Conservation (phyloP, 2,329 filamentous ascomycete genomes). For the Ascochyta fabae region DNA sequence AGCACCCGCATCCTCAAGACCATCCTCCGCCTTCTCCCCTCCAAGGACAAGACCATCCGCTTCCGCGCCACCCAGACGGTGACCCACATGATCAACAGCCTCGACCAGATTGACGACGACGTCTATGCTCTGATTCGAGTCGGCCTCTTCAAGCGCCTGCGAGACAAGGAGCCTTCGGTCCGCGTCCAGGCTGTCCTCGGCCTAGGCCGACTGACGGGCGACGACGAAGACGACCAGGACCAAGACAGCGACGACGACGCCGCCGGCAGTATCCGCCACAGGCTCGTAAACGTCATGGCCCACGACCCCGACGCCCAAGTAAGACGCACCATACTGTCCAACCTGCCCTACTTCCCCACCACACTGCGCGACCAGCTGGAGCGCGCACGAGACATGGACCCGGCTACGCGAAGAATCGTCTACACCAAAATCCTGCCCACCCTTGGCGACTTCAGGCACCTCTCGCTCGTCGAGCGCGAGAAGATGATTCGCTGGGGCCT, state of each 20-base stretch:
- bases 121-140: conserved; percentile 83
- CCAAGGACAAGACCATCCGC: conserved; percentile 92
- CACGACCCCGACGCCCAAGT: conserved; percentile 96
- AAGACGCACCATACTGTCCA: conserved; percentile 82
- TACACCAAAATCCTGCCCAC: conserved; percentile 88
- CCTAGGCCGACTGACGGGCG: conserved; percentile 78
- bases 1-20: conserved; percentile 75
- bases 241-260: conserved; percentile 72
- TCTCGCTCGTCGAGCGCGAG: conserved; percentile 92
- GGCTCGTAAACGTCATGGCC: conserved; percentile 85
- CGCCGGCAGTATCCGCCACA: conserved; percentile 75
- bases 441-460: conserved; percentile 89
- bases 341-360: conserved; percentile 82
- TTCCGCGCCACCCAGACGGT: conserved; percentile 90
- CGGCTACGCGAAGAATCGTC: conserved; percentile 80
- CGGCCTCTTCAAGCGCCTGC: conserved; percentile 80
- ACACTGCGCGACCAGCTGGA: conserved; percentile 90
- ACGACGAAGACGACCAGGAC: conserved; percentile 69
- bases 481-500: conserved; percentile 95
- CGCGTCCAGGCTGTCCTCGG: conserved; percentile 91
- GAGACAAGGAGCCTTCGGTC: conserved; percentile 93
- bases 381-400: conserved; percentile 86
- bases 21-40: conserved; percentile 75
- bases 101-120: conserved; percentile 91
- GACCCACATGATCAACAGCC: conserved; percentile 87